Evolutionary conservation across 2,329 filamentous ascomycete genomes (phyloP).

Genomic region (Aspergillus puulaauensis): DNA sequence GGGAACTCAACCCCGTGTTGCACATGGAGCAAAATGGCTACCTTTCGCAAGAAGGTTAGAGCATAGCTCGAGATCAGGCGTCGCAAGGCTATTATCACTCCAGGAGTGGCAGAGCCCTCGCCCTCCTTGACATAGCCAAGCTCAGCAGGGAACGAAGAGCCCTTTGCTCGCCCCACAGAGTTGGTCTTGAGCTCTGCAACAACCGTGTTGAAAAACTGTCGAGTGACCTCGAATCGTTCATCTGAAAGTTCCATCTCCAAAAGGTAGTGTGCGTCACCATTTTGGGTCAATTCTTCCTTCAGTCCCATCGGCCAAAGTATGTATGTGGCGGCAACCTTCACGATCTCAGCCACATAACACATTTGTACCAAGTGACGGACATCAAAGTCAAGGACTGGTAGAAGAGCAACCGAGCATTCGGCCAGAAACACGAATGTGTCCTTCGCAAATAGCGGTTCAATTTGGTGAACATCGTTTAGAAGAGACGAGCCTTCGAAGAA

Average conservation of each 20-base stretch:
- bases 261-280: constrained; percentile 28
- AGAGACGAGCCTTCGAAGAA: constrained; percentile 34
- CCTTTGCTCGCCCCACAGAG: constrained; percentile 34
- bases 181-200: constrained; percentile 37
- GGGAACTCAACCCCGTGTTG: constrained; percentile 88
- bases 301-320: constrained; percentile 40
- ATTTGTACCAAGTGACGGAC: constrained; percentile 77
- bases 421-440: constrained; percentile 64
- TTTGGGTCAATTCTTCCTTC: constrained; percentile 32
- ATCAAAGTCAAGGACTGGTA: constrained; percentile 67
- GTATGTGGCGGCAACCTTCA: constrained; percentile 70
- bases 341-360: constrained; percentile 87
- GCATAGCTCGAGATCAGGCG: constrained; percentile 72
- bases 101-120: constrained; percentile 33
- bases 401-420: constrained; percentile 71
- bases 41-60: constrained; percentile 85
- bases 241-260: constrained; percentile 28
- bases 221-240: constrained; percentile 29
- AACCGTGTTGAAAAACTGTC: constrained; percentile 39
- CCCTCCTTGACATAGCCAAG: constrained; percentile 40
- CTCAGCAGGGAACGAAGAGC: constrained; percentile 36
- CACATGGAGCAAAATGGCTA: constrained; percentile 77
- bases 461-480: constrained; percentile 36
- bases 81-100: constrained; percentile 33
- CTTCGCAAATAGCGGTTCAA: constrained; percentile 39